Base-by-base conservation (phyloP, 306 rosid genomes). In the Quercus bicolor region DNA sequence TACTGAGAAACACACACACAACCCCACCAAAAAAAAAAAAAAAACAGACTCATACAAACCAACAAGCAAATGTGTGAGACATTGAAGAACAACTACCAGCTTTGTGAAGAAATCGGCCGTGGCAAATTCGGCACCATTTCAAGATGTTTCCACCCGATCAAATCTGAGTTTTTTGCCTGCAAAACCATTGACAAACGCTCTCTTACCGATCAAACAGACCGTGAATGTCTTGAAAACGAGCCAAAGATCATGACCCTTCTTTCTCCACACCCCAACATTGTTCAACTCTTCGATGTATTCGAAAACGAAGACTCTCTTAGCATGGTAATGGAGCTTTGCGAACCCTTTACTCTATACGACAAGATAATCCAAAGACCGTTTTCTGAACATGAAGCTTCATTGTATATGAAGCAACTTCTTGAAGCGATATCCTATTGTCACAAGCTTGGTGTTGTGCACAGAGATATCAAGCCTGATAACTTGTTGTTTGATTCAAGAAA, bases 381-480 rank as follows among this genome's bases (percentile, higher is more conserved):
- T 4, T 62, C 88, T 2, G 97, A 90, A 69, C 60, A 83, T 0
- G 84, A 93, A 18, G 89, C 98, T 7, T 87, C 86, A 0, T 9
- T 78, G 6, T 2, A 87, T 3, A 68, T 82, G 40, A 87, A 84
- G 16, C 91, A 90, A 60, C 91, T 93, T 19, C 88, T 93, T 1
- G 78, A 71, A 2, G 98, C 97, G 0, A 1, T 93, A 0, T 64
- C 83, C 0, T 95, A 93, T 74, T 91, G 98, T 68, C 98, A 93
- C 77, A 53, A 74, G 0, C 75, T 80, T 0, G 91, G 97, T 11
- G 75, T 93, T 0, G 93, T 92, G 28, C 98, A 93, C 70, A 20
- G 97, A 6, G 97, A 93, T 73, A 70, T 93, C 1, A 91, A 93
- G 72, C 98, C 98, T 1, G 97, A 91, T 19, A 93, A 93, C 23